Base-by-base conservation (phyloP, 768 basidiomycete species). In the Mycena leptocephala region DNA sequence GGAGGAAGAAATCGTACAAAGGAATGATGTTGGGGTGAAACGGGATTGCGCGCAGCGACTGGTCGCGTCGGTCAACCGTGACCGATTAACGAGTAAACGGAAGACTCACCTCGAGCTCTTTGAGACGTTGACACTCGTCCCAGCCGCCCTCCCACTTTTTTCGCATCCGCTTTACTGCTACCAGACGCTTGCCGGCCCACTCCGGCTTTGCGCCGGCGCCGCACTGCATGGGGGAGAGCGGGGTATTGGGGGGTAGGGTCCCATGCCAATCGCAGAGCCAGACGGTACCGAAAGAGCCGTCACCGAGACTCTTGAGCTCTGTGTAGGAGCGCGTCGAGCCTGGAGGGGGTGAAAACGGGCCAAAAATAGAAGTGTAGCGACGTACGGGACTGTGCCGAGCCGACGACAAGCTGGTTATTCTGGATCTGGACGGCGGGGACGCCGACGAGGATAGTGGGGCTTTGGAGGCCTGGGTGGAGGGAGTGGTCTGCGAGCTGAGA, bases 211-310 rank as follows among this genome's bases (percentile, higher is more conserved):
- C 95, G 70, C 96, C 96, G 64, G 94, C 95, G 62, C 96, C 96
- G 85, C 96, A 96, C 84, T 98, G 97, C 97, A 98, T 98, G 43
- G 97, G 95, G 26, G 97, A 97, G 77, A 96, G 87, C 53, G 94
- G 94, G 65, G 95, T 96, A 89, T 95, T 95, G 84, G 96, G 93
- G 83, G 97, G 96, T 83, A 99, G 89, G 76, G 95, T 93, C 82
- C 96, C 96, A 89, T 98, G 97, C 98, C 98, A 99, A 90, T 99
- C 98, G 86, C 97, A 98, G 80, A 99, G 91, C 93, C 96, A 97
- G 78, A 99, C 98, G 5, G 97, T 99, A 65, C 98, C 98, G 83
- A 99, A 99, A 8, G 98, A 99, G 70, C 98, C 98, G 84, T 99
- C 98, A 51, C 98, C 98, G 84, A 99, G 92, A 76, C 95, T 94